Percentiles rank a stretch among this genome's conserved stretches.
These are phyloP conservation scores for Cercospora zeae-maydis DNA, from an alignment of 2,329 filamentous ascomycete species.

Conservation along the genomic window DNA sequence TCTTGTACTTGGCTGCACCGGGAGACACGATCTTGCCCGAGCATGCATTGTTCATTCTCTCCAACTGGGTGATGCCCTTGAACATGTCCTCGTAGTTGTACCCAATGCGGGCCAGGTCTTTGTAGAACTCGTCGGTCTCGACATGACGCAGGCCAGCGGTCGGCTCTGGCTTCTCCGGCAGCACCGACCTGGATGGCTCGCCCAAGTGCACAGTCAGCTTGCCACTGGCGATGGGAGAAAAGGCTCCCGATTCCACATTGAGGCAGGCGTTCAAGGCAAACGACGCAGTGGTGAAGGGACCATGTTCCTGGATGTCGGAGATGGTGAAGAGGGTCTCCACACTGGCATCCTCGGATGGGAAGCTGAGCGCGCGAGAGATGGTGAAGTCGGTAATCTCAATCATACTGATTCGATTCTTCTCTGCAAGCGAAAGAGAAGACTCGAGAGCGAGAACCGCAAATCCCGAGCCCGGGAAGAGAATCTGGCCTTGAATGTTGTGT, in stretches of 20 bases:
- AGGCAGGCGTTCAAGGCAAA: background rate
- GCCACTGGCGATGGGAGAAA: background rate
- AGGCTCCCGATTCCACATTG: background rate
- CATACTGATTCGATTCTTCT: background rate
- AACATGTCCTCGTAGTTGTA: background rate
- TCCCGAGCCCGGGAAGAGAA: constrained; percentile 21
- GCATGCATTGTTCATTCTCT: background rate
- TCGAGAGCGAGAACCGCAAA: constrained; percentile 20
- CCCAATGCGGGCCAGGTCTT: background rate
- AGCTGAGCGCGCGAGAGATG: background rate
- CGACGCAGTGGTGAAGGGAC: background rate
- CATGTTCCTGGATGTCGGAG: background rate
- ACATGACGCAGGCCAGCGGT: background rate
- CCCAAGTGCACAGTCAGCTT: background rate
- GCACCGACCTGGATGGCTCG: background rate
- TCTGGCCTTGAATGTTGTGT: constrained; percentile 17
- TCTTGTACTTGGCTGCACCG: background rate
- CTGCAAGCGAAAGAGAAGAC: constrained; percentile 3
- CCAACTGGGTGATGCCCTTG: background rate
- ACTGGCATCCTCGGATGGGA: background rate
- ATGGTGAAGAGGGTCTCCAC: background rate
- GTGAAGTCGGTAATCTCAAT: background rate
- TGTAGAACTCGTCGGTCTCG: background rate
- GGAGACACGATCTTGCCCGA: background rate
- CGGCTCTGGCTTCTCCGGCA: background rate